Conservation (phyloP, 2,329 filamentous ascomycete species). For the Elsinoe arachidis region DNA sequence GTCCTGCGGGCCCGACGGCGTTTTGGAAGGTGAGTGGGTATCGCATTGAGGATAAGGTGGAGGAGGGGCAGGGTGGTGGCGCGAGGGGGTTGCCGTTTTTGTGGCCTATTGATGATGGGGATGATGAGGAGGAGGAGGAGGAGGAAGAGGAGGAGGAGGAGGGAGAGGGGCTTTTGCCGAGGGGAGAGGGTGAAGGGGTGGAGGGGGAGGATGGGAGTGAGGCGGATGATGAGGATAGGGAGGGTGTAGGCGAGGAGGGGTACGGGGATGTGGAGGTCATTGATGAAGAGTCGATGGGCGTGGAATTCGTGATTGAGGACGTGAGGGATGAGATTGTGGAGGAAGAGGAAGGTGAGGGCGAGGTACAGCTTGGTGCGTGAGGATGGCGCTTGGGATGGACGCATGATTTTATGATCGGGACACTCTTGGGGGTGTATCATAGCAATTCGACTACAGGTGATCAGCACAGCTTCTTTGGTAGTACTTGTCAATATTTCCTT, state of each 20-base stretch:
- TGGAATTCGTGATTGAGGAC: slow-evolving; percentile 11
- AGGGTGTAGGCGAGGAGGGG: slow-evolving; percentile 1
- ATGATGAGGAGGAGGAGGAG: slow-evolving; percentile 13
- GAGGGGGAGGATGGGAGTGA: not conserved
- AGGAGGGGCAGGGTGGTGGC: slow-evolving; percentile 14
- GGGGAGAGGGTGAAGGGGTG: not conserved
- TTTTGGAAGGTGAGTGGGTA: slow-evolving; percentile 64
- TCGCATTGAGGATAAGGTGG: slow-evolving; percentile 33
- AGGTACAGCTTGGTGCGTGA: not conserved
- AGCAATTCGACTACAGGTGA: not conserved
- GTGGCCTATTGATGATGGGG: not conserved
- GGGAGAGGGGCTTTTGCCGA: not conserved
- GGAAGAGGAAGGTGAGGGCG: not conserved
- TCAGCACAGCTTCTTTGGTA: not conserved
- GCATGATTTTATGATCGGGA: not conserved
- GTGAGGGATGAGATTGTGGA: not conserved
- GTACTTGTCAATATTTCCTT: not conserved
- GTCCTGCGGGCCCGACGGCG: slow-evolving; percentile 64
- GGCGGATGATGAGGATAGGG: not conserved
- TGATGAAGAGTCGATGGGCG: slow-evolving; percentile 3
- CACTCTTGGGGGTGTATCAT: not conserved
- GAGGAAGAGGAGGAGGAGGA: slow-evolving; percentile 12
- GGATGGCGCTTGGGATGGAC: not conserved
- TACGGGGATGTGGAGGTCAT: slow-evolving; percentile 11
- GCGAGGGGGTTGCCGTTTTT: not conserved